Percentiles rank a stretch among this genome's conserved stretches.
phyloP scores from a whole-genome alignment of 148 eudicot species.

The Camellia granthamiana region DNA sequence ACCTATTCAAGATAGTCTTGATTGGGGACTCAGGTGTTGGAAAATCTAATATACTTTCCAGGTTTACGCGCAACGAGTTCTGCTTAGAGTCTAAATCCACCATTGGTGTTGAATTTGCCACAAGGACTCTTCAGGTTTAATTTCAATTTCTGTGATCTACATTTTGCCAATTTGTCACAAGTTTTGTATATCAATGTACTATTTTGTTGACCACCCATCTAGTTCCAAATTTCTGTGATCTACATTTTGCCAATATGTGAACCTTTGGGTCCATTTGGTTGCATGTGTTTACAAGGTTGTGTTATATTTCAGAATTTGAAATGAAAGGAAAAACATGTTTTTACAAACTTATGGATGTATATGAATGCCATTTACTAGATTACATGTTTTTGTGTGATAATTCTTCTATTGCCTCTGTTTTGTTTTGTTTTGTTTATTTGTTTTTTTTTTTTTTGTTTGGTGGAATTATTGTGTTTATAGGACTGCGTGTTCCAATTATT shows the following conservation, averaged over 20 bases:
- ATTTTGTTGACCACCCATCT: not conserved
- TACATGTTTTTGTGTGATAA: too few relatives aligned
- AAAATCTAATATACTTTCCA: conserved; percentile 66
- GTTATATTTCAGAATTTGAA: too few relatives aligned
- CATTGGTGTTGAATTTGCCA: conserved; percentile 74
- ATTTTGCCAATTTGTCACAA: not conserved
- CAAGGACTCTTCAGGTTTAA: conserved; percentile 63
- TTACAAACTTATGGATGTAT: too few relatives aligned
- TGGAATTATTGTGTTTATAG: too few relatives aligned
- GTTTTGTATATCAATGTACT: not conserved
- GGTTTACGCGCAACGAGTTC: conserved; percentile 69
- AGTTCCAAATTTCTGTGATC: not conserved
- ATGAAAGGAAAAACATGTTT: too few relatives aligned
- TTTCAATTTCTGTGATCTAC: conserved; percentile 1
- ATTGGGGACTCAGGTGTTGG: conserved; percentile 76
- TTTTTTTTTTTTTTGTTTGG: too few relatives aligned
- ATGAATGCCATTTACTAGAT: too few relatives aligned
- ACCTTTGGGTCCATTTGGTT: too few relatives aligned
- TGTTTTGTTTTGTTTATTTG: too few relatives aligned
- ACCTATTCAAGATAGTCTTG: conserved; percentile 66
- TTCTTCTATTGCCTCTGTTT: too few relatives aligned
- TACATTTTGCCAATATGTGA: too few relatives aligned
- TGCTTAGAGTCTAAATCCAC: conserved; percentile 76
- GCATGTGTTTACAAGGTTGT: not conserved
- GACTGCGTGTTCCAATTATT: too few relatives aligned